These are phyloP conservation scores for Trypanosoma grayi DNA, from an alignment of 208 protist species.

Conservation along the genomic window DNA sequence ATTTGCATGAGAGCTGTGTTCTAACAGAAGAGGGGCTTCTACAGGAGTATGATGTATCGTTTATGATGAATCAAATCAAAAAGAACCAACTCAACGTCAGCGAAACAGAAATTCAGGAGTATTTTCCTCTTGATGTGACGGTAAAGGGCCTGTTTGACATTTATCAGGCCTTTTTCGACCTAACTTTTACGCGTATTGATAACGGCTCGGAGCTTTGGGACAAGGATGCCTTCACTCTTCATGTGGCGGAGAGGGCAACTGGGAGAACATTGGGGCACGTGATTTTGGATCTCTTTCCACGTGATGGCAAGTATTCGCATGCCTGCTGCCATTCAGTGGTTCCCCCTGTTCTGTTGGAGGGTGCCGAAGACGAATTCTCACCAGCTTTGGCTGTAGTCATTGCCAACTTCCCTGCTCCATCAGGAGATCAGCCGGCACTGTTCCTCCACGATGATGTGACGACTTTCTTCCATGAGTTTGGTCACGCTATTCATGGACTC, in stretches of 20 bases:
- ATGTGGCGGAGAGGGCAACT: conserved; percentile 61
- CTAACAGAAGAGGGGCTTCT: conserved; percentile 60
- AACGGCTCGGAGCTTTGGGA: conserved; percentile 78
- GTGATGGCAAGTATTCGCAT: conserved; percentile 84
- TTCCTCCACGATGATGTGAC: conserved; percentile 80
- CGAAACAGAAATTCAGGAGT: conserved; percentile 83
- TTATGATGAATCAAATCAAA: conserved; percentile 83
- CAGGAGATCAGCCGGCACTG: conserved; percentile 62
- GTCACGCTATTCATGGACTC: conserved; percentile 82
- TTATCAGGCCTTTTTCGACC: conserved; percentile 80
- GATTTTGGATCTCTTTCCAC: conserved; percentile 83
- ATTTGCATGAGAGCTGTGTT: conserved; percentile 69
- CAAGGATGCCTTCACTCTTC: conserved; percentile 58
- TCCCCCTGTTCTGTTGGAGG: conserved; percentile 50
- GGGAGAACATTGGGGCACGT: conserved; percentile 67
- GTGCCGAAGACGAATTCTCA: conserved; percentile 60
- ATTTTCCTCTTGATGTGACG: conserved; percentile 80
- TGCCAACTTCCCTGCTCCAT: conserved; percentile 73
- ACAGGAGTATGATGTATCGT: conserved; percentile 70
- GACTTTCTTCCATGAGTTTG: conserved; percentile 92
- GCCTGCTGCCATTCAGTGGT: conserved; percentile 81
- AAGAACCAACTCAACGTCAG: conserved; percentile 75
- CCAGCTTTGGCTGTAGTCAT: conserved; percentile 75
- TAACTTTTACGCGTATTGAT: conserved; percentile 67
- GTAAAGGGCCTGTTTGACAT: conserved; percentile 80